These are phyloP conservation scores for Grosmannia serpens DNA, from an alignment of 2,329 filamentous ascomycete genomes.

Conservation along the genomic window DNA sequence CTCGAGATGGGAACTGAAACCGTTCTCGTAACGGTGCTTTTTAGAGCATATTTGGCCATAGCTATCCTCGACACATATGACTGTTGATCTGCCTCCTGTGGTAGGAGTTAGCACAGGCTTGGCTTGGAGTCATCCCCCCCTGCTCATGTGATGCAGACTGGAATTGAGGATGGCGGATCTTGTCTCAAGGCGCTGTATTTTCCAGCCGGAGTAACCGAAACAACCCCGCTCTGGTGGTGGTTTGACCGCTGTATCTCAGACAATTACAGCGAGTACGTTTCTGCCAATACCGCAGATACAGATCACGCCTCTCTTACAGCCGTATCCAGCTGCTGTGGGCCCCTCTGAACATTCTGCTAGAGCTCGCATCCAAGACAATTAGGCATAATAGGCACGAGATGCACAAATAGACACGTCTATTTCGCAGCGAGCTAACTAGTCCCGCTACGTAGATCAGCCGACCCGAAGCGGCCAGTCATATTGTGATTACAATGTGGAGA, in stretches of 20 bases:
- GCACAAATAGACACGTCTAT: not conserved
- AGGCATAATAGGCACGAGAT: not conserved
- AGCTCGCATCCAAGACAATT: not conserved
- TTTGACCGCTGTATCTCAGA: too few species aligned
- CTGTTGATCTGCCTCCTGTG: not conserved
- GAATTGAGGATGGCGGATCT: too few species aligned
- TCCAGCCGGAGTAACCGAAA: too few species aligned
- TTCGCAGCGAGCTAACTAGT: constrained; percentile 6
- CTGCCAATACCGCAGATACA: too few species aligned
- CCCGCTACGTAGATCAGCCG: constrained; percentile 2
- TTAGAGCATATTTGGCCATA: constrained; percentile 33
- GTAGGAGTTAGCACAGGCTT: too few species aligned
- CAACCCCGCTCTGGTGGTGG: too few species aligned
- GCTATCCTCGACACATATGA: constrained; percentile 27
- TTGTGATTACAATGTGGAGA: not conserved
- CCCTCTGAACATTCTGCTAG: not conserved
- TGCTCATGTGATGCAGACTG: too few species aligned
- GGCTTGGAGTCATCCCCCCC: too few species aligned
- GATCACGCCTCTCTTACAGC: too few species aligned
- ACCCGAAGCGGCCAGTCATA: not conserved
- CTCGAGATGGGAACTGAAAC: constrained; percentile 70
- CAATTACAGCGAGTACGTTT: too few species aligned
- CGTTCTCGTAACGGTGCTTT: constrained; percentile 65
- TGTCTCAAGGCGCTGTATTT: too few species aligned
- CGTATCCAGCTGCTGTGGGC: not conserved